These are phyloP conservation scores for Tillandsia fasciculata DNA, from an alignment of 176 grass and related monocot genomes.

Conservation along the genomic window DNA sequence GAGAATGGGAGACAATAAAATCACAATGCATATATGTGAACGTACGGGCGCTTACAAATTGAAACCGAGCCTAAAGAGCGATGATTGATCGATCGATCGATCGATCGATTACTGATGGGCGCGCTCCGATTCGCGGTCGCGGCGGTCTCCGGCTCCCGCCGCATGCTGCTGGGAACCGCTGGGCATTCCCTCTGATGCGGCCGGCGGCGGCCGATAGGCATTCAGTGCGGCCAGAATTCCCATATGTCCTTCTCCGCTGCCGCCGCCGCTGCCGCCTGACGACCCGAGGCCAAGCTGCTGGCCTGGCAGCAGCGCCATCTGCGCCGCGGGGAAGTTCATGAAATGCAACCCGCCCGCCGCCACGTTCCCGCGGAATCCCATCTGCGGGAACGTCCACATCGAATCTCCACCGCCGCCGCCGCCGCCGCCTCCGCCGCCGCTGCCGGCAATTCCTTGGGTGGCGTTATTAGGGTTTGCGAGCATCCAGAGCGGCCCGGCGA, in stretches of 20 bases:
- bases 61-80: too few relatives aligned
- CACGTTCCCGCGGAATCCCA: constrained; percentile 62
- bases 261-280: too few relatives aligned
- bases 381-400: constrained; percentile 80
- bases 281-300: neutral
- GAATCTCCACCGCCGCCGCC: constrained; percentile 44
- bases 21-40: too few relatives aligned
- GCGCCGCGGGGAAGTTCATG: constrained; percentile 15
- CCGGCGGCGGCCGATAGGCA: neutral
- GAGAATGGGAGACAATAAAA: too few relatives aligned
- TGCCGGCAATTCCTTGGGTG: neutral
- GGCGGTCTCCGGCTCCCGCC: neutral
- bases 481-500: constrained; percentile 91
- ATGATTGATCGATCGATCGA: too few relatives aligned
- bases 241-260: too few relatives aligned
- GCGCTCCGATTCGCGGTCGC: neutral
- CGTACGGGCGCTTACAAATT: too few relatives aligned
- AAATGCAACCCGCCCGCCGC: constrained; percentile 73
- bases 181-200: neutral
- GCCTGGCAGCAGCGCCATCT: neutral
- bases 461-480: constrained; percentile 56
- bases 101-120: neutral
- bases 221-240: neutral
- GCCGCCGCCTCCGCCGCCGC: constrained; percentile 35
- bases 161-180: neutral